A percentile compares a stretch with the other conserved stretches of the same genome.
Evolutionary conservation across 768 basidiomycete species (phyloP).

Genomic region (Boletales sp.): DNA sequence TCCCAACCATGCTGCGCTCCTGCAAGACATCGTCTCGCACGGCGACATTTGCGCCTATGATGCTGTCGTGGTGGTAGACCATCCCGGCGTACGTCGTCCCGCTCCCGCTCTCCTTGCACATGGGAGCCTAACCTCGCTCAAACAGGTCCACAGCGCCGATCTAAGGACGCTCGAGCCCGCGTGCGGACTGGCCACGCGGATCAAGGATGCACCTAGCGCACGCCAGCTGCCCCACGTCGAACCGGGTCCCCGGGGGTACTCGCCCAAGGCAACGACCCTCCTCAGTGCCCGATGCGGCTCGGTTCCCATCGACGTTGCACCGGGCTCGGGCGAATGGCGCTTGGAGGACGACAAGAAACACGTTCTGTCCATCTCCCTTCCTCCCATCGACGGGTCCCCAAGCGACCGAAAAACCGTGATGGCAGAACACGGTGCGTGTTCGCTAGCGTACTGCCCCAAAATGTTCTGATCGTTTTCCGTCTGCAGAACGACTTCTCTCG

Average conservation of each 20-base stretch:
- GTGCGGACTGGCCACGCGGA: slow-evolving; percentile 44
- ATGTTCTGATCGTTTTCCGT: background rate
- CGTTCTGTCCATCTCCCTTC: slow-evolving; percentile 56
- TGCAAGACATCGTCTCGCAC: slow-evolving; percentile 42
- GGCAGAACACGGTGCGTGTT: slow-evolving; percentile 50
- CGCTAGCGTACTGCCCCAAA: background rate
- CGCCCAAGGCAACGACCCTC: slow-evolving; percentile 36
- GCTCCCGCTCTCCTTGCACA: background rate
- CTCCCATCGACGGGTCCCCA: slow-evolving; percentile 40
- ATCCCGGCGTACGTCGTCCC: slow-evolving; percentile 58
- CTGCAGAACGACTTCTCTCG: slow-evolving; percentile 43
- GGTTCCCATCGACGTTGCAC: slow-evolving; percentile 39
- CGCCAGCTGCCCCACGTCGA: slow-evolving; percentile 62
- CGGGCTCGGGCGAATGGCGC: slow-evolving; percentile 34
- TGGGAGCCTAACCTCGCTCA: background rate
- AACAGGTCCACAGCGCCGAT: slow-evolving; percentile 74
- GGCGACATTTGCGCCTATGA: slow-evolving; percentile 59
- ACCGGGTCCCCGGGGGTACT: slow-evolving; percentile 21
- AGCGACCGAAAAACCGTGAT: slow-evolving; percentile 45
- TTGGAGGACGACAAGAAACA: slow-evolving; percentile 45
- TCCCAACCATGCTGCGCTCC: slow-evolving; percentile 31
- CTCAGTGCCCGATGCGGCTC: slow-evolving; percentile 56
- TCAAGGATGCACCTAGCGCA: slow-evolving; percentile 50
- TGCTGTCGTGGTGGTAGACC: slow-evolving; percentile 64
- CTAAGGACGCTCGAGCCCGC: slow-evolving; percentile 55